A percentile compares a stretch with the other conserved stretches of the same genome.
Conservation (phyloP, 768 basidiomycete species). For the Boletus sp. region DNA sequence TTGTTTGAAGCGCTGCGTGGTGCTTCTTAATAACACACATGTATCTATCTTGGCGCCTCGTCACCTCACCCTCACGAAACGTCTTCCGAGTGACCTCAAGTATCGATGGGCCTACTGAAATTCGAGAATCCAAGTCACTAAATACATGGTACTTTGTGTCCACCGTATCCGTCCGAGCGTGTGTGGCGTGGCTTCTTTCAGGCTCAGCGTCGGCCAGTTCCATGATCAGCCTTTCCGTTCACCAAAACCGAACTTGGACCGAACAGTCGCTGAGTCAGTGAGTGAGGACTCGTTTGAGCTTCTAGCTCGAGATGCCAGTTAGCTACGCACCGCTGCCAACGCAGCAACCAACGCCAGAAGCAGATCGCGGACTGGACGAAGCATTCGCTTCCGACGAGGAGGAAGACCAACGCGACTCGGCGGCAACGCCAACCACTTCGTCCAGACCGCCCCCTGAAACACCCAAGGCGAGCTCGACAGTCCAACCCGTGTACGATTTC, state of each 20-base stretch:
- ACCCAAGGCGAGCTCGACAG: conserved; percentile 5
- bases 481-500: conserved; percentile 53
- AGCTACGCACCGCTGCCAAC: conserved; percentile 56
- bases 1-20: neutral
- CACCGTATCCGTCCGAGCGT: too few relatives aligned
- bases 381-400: conserved; percentile 67
- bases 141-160: too few relatives aligned
- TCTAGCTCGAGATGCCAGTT: conserved; percentile 40
- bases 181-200: neutral
- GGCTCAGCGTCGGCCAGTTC: neutral
- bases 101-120: too few relatives aligned
- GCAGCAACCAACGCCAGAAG: conserved; percentile 42
- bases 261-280: too few relatives aligned
- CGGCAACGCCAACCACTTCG: conserved; percentile 37
- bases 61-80: too few relatives aligned
- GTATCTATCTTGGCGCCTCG: too few relatives aligned
- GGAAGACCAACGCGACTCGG: conserved; percentile 25
- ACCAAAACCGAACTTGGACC: neutral
- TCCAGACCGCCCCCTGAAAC: conserved; percentile 21
- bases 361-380: conserved; percentile 67
- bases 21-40: too few relatives aligned
- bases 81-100: too few relatives aligned
- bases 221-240: neutral
- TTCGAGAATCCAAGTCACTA: too few relatives aligned
- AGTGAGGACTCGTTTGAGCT: neutral